These are phyloP conservation scores for Trichoderma citrinoviride DNA, from an alignment of 2,329 filamentous ascomycete species.

Conservation along the genomic window DNA sequence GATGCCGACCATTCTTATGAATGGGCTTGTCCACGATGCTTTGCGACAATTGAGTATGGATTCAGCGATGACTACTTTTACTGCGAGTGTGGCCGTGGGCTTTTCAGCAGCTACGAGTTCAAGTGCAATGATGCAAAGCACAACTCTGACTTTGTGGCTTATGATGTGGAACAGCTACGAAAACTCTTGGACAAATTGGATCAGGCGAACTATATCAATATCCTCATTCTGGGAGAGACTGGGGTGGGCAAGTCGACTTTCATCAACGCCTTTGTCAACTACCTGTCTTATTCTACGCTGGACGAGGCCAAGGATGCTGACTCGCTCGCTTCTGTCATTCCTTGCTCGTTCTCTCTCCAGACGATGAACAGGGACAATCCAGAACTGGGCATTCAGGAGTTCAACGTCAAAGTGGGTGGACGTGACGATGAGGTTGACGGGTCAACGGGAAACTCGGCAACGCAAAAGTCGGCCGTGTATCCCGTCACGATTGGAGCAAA, in stretches of 20 bases:
- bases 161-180: background rate
- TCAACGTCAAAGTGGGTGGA: constrained; percentile 20
- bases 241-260: constrained; percentile 50
- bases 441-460: constrained; percentile 8
- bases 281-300: constrained; percentile 39
- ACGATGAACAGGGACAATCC: background rate
- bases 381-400: constrained; percentile 2
- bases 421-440: constrained; percentile 23
- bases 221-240: constrained; percentile 47
- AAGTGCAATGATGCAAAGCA: constrained; percentile 33
- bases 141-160: constrained; percentile 24
- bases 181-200: background rate
- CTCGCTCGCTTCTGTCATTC: constrained; percentile 22
- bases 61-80: constrained; percentile 31
- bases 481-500: constrained; percentile 6
- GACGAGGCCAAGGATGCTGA: constrained; percentile 34
- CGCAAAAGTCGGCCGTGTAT: constrained; percentile 9
- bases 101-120: constrained; percentile 32
- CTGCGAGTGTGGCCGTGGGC: constrained; percentile 38
- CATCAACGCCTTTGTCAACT: constrained; percentile 50
- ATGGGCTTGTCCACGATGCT: constrained; percentile 22
- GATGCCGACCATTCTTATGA: background rate
- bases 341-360: constrained; percentile 23
- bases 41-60: constrained; percentile 14
- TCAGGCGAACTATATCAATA: constrained; percentile 36